Evolutionary conservation across 73 alveolate genomes (phyloP), one percentile per base, ranked within the genome.

Genomic region (Uronychia binucleata): DNA sequence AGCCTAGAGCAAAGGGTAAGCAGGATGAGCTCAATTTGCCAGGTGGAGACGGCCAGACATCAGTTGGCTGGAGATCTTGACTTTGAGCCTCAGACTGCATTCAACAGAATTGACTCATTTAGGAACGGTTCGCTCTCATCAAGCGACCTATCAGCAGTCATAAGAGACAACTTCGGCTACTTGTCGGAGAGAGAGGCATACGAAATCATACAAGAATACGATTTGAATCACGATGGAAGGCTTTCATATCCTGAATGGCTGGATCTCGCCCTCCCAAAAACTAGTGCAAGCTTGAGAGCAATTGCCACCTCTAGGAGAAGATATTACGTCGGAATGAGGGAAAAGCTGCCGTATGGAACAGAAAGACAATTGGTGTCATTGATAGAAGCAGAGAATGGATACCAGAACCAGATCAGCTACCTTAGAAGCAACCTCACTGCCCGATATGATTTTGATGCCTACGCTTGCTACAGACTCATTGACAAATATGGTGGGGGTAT

Each of bases 201-300:
- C 5, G 31, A 26, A 28, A 8, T 79, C 11, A 79, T 79, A 25
- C 57, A 77, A 1, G 58, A 34, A 1, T 79, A 79, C 31, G 86
- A 79, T 57, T 67, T 33, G 58, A 79, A 79, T 58, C n/a, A 78
- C 26, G 58, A 79, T 46, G 86, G 86, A 1, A 79, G 86, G 31
- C 58, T 79, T 5, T 25, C 33, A 0, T 79, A 33, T 57, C 30
- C 86, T 57, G 86, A 79, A 58, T 79, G 34, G 34, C 30, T n/a
- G 0, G 77, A 79, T 30, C 58, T 79, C 28, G 5, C 59, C 1
- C 78, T 79, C 28, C 86, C 86, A 27, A 31, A 67, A 25, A 79
- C 86, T 34, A 79, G 58, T 57, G 86, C 34, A 26, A 46, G 77
- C 28, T 8, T 79, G 79, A 33, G 86, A 33, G 34, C 30, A 25